Conservation (phyloP, 257 asterid genomes). For the Solanum megistacrolobum region DNA sequence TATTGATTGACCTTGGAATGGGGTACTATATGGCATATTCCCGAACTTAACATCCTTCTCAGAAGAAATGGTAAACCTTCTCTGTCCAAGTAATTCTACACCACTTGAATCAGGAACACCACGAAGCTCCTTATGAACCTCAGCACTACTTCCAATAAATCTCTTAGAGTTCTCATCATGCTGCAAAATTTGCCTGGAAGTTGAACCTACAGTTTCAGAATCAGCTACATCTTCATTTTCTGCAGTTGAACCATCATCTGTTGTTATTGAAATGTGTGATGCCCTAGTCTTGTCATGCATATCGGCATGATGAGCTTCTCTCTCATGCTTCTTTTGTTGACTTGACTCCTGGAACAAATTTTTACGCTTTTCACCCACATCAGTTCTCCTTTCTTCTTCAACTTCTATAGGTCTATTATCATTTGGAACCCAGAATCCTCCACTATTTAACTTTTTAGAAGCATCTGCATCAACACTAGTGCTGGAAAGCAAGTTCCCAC, state of each 20-base stretch:
- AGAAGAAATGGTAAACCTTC: conserved; percentile 50
- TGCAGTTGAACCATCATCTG: conserved; percentile 91
- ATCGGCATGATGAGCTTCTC: conserved; percentile 38
- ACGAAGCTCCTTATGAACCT: conserved; percentile 42
- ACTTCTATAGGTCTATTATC: conserved; percentile 42
- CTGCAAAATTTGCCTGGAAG: conserved; percentile 49
- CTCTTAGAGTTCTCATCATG: conserved; percentile 42
- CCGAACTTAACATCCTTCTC: conserved; percentile 58
- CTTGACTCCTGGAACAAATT: conserved; percentile 33
- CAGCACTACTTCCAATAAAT: conserved; percentile 27
- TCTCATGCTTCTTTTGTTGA: conserved; percentile 55
- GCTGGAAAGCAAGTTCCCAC: conserved; percentile 40
- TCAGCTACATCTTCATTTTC: conserved; percentile 97
- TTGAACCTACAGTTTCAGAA: conserved; percentile 80
- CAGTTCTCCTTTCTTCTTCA: conserved; percentile 44
- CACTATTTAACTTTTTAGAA: conserved; percentile 48
- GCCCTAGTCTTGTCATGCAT: conserved; percentile 45
- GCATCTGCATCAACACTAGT: conserved; percentile 39
- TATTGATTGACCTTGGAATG: conserved; percentile 37
- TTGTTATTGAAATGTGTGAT: conserved; percentile 80
- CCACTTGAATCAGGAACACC: conserved; percentile 44
- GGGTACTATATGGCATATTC: conserved; percentile 38
- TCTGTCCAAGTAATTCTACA: conserved; percentile 54
- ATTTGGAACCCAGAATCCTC: conserved; percentile 51
- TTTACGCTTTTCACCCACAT: conserved; percentile 65